Evolutionary conservation across 2,329 filamentous ascomycete genomes (phyloP), one percentile per base, ranked within the genome.

Genomic region (Neopestalotiopsis clavispora): DNA sequence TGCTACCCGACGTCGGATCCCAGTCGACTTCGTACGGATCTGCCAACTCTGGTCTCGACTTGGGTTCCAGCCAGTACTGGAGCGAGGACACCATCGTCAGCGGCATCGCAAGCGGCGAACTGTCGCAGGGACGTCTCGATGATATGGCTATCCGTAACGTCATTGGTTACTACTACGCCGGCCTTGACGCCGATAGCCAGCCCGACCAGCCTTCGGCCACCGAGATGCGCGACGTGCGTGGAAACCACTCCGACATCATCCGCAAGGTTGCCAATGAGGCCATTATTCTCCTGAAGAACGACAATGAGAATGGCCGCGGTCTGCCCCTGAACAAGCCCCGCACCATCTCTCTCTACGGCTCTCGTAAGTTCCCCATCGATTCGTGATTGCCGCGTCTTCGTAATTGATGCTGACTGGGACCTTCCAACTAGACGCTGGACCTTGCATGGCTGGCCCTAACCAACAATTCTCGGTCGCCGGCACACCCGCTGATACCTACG

Each of bases 261-360:
- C 70, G 70, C 52, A 52, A 68, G 13, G 67, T 67, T 23, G 70
- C 63, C 30, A 63, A 63, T 56, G 81, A 86, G 71, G 90, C 89
- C 49, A 89, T 86, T 30, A 88, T 92, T 20, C 82, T 92, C 10
- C 79, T 92, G 68, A 92, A 92, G 82, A 92, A 92, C 78, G 69
- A 67, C 38, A 65, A 69, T 56, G 65, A 42, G 12, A 80, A 80
- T 7, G 81, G 80, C 63, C 83, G 83, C 30, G 83, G 82, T n/a
- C 80, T 92, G n/a, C 90, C 90, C 1, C 80, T 91, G 69, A 88
- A 83, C 71, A 80, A 84, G 52, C 68, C 70, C 3, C 52, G 58
- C 3, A 71, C 72, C 12, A 73, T 86, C 89, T 75, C 84, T 78
- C 67, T 84, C 82, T 71, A 85, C 85, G 63, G 86, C 79, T 59